phyloP scores from a whole-genome alignment of 805 yeast genomes.

The Kodamaea lidongshanica region DNA sequence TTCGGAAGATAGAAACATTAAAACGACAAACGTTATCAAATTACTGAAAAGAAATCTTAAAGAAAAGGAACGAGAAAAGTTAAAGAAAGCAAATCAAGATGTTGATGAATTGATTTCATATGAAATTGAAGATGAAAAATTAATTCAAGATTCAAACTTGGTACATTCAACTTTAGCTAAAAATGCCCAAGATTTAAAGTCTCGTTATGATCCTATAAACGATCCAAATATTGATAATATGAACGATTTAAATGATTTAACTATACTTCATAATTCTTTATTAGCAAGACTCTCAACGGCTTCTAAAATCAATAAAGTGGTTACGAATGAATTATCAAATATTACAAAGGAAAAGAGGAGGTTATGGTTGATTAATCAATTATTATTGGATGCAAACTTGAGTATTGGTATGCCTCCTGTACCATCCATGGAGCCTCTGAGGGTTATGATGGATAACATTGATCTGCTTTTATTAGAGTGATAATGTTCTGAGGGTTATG shows the following conservation, averaged over 20 bases:
- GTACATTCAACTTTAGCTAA: conserved; percentile 4
- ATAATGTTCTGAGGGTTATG: conserved; percentile 12
- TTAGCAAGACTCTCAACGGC: conserved; percentile 32
- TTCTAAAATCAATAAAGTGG: conserved; percentile 31
- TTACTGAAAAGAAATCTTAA: conserved; percentile 3
- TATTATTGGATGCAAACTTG: conserved; percentile 39
- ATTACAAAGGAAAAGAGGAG: conserved; percentile 28
- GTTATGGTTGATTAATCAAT: conserved; percentile 38
- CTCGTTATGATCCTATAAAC: conserved; percentile 1
- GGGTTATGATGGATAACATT: conserved; percentile 12
- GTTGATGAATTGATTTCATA: conserved; percentile 6
- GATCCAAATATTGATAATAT: conserved; percentile 5
- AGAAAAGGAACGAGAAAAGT: conserved; percentile 6
- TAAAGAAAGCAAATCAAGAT: conserved; percentile 7
- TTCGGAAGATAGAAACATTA: conserved; percentile 5
- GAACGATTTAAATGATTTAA: conserved; percentile 14
- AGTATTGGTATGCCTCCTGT: conserved; percentile 29
- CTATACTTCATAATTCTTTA: conserved; percentile 22
- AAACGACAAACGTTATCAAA: conserved; percentile 6
- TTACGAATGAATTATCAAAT: conserved; percentile 22
- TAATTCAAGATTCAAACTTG: conserved; percentile 3
- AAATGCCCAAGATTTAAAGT: conserved; percentile 2
- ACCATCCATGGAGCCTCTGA: conserved; percentile 9
- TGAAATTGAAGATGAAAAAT: conserved; percentile 3
- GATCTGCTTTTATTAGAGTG: conserved; percentile 12